A percentile compares a stretch with the other conserved stretches of the same genome.
phyloP scores from a whole-genome alignment of 2,329 filamentous ascomycete species.

The Sporothrix dimorphospora region DNA sequence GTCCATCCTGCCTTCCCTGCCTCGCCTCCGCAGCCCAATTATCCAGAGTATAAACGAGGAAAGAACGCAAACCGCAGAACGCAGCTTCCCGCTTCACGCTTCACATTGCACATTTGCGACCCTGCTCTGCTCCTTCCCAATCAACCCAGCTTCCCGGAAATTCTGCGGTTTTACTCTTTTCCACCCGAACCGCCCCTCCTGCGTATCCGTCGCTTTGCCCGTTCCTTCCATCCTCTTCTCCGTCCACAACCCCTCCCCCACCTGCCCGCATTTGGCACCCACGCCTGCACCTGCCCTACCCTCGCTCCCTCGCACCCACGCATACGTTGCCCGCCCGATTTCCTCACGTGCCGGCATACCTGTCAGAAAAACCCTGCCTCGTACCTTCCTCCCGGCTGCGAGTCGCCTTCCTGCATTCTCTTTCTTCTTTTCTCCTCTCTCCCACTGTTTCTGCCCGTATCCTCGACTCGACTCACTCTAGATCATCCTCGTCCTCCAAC shows the following conservation, averaged over 20 bases:
- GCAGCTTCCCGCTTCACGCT: background rate
- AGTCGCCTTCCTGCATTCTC: background rate
- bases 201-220: conserved; percentile 5
- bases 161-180: conserved; percentile 13
- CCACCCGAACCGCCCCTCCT: conserved; percentile 15
- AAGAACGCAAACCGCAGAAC: background rate
- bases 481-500: background rate
- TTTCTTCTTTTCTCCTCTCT: background rate
- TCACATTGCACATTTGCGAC: no score
- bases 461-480: conserved; percentile 1
- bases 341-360: conserved; percentile 25
- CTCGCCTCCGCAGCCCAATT: conserved; percentile 3
- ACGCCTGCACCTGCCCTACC: conserved; percentile 12
- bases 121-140: conserved; percentile 6
- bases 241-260: conserved; percentile 32
- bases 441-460: background rate
- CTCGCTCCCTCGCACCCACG: background rate
- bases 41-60: background rate
- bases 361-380: conserved; percentile 1
- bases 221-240: conserved; percentile 15
- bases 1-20: conserved; percentile 10
- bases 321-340: background rate
- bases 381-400: conserved; percentile 20
- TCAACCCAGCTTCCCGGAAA: background rate
- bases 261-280: conserved; percentile 29